Evolutionary conservation across 208 protist species (phyloP), one percentile per base, ranked within the genome.

Genomic region (Trypanosoma conorhini): DNA sequence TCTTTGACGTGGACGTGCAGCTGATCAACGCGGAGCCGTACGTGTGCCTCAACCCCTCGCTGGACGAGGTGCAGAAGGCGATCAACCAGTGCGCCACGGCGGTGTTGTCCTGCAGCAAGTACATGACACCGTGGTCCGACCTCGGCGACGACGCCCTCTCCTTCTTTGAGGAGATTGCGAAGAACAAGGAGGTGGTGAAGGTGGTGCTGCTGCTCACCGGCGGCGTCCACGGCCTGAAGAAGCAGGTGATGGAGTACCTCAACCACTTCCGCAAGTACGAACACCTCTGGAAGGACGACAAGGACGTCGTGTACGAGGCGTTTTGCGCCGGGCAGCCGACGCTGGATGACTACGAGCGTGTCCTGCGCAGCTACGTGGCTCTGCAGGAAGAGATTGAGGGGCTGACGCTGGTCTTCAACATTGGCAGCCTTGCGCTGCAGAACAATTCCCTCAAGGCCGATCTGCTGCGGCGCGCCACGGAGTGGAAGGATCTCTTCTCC

Each of bases 1-100:
- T 99, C 74, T 98, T 99, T 75, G 92, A 98, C 59, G 93, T 98
- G 26, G 86, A 98, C 65, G 83, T 99, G 46, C 94, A 98, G 81
- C 89, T 99, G 5, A 80, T 92, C 40, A 92, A 85, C 68, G 81
- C 81, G n/a, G 85, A 97, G 66, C 97, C 96, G 12, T 90, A 94
- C 70, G 83, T 99, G 12, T 85, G 89, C 44, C 74, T 98, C n/a
- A 95, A 81, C 70, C 97, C 97, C 15, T 97, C 95, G 8, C 81
- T 99, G 17, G 94, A 98, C 65, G 94, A 98, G 70, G 89, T 98
- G 38, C 97, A 98, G 82, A 80, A 87, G 62, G 90, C 95, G n/a
- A 97, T 99, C 83, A 98, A 98, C 76, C 87, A 96, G 76, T 89
- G 86, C 60, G 91, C 89, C 35, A 94, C 88, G 24, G 87, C 91